A percentile compares a stretch with the other conserved stretches of the same genome.
Evolutionary conservation across 495 filamentous ascomycete genomes (phyloP).

Genomic region (Xylaria cubensis): DNA sequence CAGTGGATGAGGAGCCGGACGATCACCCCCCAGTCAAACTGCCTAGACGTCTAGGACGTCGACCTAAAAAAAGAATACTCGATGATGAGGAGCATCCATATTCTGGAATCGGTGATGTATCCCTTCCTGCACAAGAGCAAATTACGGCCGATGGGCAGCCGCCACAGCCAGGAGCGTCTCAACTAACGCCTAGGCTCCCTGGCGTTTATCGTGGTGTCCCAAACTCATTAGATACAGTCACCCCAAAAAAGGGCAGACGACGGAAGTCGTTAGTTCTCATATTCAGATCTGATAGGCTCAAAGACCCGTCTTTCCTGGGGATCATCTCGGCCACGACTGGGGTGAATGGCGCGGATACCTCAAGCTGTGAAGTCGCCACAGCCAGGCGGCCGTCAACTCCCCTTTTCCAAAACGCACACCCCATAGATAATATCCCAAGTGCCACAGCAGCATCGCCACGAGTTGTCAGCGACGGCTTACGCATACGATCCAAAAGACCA

Average conservation of each 20-base stretch:
- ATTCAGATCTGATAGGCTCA: constrained; percentile 43
- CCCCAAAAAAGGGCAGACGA: constrained; percentile 41
- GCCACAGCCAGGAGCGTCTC: not conserved
- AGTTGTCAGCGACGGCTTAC: not conserved
- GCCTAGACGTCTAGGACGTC: constrained; percentile 19
- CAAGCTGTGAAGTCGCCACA: not conserved
- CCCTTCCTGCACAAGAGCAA: not conserved
- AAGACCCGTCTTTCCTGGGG: constrained; percentile 32
- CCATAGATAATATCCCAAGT: not conserved
- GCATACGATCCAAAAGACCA: not conserved
- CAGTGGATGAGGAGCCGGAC: constrained; percentile 12
- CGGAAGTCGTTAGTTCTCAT: constrained; percentile 45
- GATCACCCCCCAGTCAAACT: constrained; percentile 20
- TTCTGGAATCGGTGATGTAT: not conserved
- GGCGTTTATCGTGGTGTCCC: constrained; percentile 38
- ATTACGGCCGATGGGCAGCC: not conserved
- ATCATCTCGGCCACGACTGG: not conserved
- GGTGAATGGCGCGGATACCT: not conserved
- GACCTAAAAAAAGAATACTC: not conserved
- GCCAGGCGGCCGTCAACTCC: not conserved
- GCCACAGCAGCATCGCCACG: not conserved
- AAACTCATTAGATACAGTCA: constrained; percentile 35
- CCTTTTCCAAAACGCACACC: not conserved
- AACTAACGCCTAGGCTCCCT: constrained; percentile 24
- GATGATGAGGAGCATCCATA: not conserved